Evolutionary conservation across 2,329 filamentous ascomycete species (phyloP).

Genomic region (Pyricularia pennisetigena): DNA sequence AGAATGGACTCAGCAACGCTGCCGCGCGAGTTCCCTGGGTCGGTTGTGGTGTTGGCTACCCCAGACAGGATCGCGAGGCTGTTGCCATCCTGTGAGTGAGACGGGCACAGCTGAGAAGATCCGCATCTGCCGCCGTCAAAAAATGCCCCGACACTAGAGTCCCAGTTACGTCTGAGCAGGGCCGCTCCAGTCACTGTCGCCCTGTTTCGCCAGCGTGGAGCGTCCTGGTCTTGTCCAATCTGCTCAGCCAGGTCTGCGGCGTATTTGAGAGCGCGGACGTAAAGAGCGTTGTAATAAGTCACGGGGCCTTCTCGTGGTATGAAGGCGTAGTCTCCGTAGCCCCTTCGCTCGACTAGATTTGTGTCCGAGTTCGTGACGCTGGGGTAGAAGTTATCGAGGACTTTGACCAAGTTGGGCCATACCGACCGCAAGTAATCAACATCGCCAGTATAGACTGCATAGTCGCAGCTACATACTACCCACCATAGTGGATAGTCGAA

Average conservation of each 20-base stretch:
- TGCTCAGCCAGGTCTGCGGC: slow-evolving; percentile 30
- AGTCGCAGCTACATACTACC: slow-evolving; percentile 36
- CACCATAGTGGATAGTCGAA: slow-evolving; percentile 46
- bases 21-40: slow-evolving; percentile 13
- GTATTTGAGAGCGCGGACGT: slow-evolving; percentile 32
- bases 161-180: slow-evolving; percentile 29
- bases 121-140: slow-evolving; percentile 28
- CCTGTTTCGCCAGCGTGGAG: slow-evolving; percentile 26
- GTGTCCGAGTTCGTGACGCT: slow-evolving; percentile 27
- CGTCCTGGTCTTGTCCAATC: slow-evolving; percentile 21
- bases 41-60: slow-evolving; percentile 12
- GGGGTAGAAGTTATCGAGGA: slow-evolving; percentile 36
- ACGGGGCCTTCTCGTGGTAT: slow-evolving; percentile 33
- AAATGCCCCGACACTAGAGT: slow-evolving; percentile 30
- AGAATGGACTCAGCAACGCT: slow-evolving; percentile 23
- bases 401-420: slow-evolving; percentile 27
- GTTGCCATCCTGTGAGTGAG: slow-evolving; percentile 42
- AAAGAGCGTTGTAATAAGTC: slow-evolving; percentile 43
- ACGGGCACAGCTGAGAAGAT: slow-evolving; percentile 17
- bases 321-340: slow-evolving; percentile 43
- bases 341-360: slow-evolving; percentile 28
- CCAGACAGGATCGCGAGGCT: slow-evolving; percentile 32
- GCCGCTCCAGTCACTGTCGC: slow-evolving; percentile 23
- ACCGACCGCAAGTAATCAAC: slow-evolving; percentile 27
- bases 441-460: slow-evolving; percentile 39